Base-by-base conservation (phyloP, 2,329 filamentous ascomycete genomes). In the Stromatinia cepivora region DNA sequence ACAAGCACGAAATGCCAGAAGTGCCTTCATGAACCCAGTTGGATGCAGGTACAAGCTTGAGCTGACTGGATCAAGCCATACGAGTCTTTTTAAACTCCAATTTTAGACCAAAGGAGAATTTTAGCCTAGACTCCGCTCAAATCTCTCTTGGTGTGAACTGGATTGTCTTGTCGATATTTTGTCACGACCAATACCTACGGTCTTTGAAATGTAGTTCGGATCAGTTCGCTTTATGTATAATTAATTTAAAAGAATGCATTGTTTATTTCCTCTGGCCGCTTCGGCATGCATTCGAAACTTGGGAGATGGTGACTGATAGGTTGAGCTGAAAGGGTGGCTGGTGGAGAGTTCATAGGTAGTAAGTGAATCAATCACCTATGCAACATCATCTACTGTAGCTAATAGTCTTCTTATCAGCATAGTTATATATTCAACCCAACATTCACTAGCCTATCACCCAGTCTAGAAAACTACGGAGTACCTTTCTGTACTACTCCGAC, bases 1-100 rank as follows among this genome's bases (percentile, higher is more conserved):
- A 89, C 83, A 94, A 93, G 81, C 94, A 97, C 78, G 92, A 95
- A 78, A 96, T 97, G 91, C 94, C 93, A 0, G 79, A 45, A 45
- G 42, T 45, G 3, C 11, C 42, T 45, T 45, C 42, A 3, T 45
- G 42, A 17, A 45, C 42, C 92, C 95, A 78, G 90, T 94, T 77
- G 93, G 93, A 0, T 97, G 94, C 81, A 88, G 89, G 73, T 97
- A 89, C 83, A 94, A 93, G 81, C 93, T 97, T 79, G 92, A 95
- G 78, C 96, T 97, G 91, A 93, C 93, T 0, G 34, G 88, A 93
- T 73, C 83, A 83, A 63, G 81, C 83, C 0, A 91, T 88, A 1
- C 86, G 96, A 74, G 81, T 86, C 2, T 34, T 8, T 22, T 87
- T 4, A 22, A 17, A 22, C 4, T 20, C 45, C 1, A 22, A 6